Percentiles rank a stretch among this genome's conserved stretches.
Evolutionary conservation across 2,329 filamentous ascomycete genomes (phyloP).

Genomic region (Aspergillus sp.): DNA sequence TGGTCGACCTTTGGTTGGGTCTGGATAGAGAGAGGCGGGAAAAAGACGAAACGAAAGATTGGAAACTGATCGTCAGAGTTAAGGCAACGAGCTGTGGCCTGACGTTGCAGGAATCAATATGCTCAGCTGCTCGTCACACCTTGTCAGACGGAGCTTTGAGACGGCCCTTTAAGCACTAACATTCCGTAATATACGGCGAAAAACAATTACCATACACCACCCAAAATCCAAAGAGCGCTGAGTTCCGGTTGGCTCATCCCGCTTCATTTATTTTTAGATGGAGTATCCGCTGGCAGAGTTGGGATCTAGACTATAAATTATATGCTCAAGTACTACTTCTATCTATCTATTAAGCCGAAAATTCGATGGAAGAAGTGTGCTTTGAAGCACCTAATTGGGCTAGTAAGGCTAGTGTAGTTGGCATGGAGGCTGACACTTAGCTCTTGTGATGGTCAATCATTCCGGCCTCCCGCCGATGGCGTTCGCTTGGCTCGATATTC

Average conservation of each 20-base stretch:
- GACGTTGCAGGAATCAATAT: slow-evolving; percentile 9
- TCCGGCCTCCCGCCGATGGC: slow-evolving; percentile 4
- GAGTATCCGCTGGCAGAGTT: background rate
- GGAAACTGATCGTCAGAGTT: slow-evolving; percentile 20
- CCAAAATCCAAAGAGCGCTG: slow-evolving; percentile 3
- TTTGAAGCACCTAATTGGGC: background rate
- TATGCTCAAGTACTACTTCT: background rate
- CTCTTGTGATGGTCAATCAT: slow-evolving; percentile 4
- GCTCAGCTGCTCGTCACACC: background rate
- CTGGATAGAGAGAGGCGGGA: slow-evolving; percentile 20
- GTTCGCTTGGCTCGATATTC: slow-evolving; percentile 6
- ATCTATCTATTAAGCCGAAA: background rate
- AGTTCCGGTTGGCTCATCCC: slow-evolving; percentile 18
- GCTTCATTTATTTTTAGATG: slow-evolving; percentile 16
- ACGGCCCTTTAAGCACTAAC: background rate
- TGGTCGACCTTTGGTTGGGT: slow-evolving; percentile 20
- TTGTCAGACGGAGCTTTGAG: background rate
- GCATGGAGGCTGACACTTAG: slow-evolving; percentile 13
- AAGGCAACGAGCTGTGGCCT: slow-evolving; percentile 13
- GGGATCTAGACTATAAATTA: background rate
- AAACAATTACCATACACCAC: slow-evolving; percentile 4
- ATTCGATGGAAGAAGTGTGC: background rate
- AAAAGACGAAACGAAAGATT: slow-evolving; percentile 20
- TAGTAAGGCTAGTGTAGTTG: background rate
- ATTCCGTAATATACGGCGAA: background rate